Evolutionary conservation across 495 filamentous ascomycete species (phyloP).

Genomic region (Thozetella sp.): DNA sequence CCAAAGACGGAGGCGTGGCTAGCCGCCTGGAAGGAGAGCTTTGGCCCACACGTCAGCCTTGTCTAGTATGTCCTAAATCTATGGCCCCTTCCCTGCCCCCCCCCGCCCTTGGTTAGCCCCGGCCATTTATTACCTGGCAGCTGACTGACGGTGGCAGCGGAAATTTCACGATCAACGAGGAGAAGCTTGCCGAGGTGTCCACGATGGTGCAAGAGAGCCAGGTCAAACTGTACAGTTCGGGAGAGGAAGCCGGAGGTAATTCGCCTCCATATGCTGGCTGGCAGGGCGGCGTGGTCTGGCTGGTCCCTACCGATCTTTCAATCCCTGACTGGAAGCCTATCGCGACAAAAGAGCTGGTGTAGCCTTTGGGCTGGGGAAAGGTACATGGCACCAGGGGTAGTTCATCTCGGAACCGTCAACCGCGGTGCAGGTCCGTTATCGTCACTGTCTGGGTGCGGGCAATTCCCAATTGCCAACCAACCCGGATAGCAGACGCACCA

Average conservation of each 20-base stretch:
- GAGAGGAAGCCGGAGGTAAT: neutral
- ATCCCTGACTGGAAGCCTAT: conserved; percentile 30
- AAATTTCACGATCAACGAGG: conserved; percentile 15
- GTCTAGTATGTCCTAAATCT: conserved; percentile 23
- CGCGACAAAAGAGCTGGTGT: conserved; percentile 20
- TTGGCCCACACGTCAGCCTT: conserved; percentile 29
- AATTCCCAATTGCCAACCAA: no score
- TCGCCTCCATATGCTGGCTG: conserved; percentile 15
- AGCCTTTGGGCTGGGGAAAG: no score
- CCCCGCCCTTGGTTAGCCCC: no score
- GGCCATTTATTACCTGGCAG: neutral
- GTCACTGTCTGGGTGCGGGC: no score
- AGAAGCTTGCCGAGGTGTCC: conserved; percentile 13
- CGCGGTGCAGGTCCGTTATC: no score
- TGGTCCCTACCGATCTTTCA: conserved; percentile 25
- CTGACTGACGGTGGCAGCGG: conserved; percentile 16
- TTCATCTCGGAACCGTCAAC: no score
- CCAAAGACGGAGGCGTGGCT: conserved; percentile 23
- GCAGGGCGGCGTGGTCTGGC: conserved; percentile 30
- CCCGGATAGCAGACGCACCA: no score
- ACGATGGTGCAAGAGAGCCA: conserved; percentile 20
- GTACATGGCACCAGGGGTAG: neutral
- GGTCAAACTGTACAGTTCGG: conserved; percentile 10
- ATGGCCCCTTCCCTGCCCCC: neutral
- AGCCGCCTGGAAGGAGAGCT: conserved; percentile 18